Percentiles rank a stretch among this genome's conserved stretches.
These are phyloP conservation scores for Fraxinus pennsylvanica DNA, from an alignment of 257 asterid genomes.

Conservation along the genomic window DNA sequence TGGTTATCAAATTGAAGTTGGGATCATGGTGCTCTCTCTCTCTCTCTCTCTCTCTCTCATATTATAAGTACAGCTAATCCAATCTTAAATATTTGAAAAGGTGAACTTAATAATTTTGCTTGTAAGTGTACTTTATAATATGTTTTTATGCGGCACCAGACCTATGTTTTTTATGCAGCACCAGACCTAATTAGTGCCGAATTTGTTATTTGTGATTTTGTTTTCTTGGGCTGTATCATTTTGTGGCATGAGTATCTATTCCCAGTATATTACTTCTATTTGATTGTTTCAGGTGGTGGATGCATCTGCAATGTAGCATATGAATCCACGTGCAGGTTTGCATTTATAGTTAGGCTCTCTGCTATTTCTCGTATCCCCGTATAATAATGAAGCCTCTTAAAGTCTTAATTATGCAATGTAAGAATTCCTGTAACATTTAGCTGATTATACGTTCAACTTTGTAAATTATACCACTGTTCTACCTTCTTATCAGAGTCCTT, in stretches of 20 bases:
- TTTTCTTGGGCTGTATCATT: not conserved
- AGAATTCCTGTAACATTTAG: not conserved
- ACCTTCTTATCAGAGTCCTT: conserved; percentile 55
- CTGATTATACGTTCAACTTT: conserved; percentile 3
- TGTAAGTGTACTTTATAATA: not conserved
- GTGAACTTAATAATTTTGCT: not conserved
- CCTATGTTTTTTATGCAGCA: not conserved
- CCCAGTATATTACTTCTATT: conserved; percentile 16
- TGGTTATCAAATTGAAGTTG: not conserved
- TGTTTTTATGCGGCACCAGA: not conserved
- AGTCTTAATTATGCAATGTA: not conserved
- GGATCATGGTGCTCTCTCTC: not conserved
- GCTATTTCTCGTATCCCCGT: conserved; percentile 16
- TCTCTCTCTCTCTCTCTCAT: not conserved
- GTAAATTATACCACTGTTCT: conserved; percentile 25
- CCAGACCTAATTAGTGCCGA: not conserved
- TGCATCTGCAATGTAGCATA: conserved; percentile 82
- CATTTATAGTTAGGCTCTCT: conserved; percentile 14
- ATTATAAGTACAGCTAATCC: not conserved
- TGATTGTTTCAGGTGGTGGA: conserved; percentile 69
- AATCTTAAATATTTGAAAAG: not conserved
- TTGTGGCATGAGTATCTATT: conserved; percentile 13
- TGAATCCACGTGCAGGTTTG: conserved; percentile 87
- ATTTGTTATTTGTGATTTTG: not conserved
- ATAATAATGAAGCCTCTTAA: conserved; percentile 10